Percentiles rank a stretch among this genome's conserved stretches.
phyloP scores from a whole-genome alignment of 2,329 filamentous ascomycete genomes.

The Dactylonectria macrodidyma region DNA sequence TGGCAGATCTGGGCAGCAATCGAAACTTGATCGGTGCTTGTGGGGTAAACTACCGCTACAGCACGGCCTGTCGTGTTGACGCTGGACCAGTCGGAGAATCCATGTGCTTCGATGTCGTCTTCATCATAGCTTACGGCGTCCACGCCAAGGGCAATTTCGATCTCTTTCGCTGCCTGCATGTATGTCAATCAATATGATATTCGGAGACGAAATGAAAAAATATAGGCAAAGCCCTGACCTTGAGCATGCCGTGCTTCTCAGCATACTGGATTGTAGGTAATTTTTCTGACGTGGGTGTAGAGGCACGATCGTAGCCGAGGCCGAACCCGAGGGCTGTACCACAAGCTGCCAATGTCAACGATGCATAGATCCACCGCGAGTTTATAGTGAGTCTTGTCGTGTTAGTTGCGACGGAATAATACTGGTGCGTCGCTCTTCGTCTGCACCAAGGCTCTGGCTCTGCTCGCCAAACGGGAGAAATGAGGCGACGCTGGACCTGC shows the following conservation, averaged over 20 bases:
- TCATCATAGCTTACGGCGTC: constrained; percentile 24
- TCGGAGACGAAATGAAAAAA: neutral
- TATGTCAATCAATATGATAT: neutral
- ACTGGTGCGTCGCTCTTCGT: no score
- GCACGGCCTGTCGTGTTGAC: constrained; percentile 20
- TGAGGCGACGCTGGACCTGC: no score
- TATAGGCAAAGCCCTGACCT: neutral
- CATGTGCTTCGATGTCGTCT: constrained; percentile 25
- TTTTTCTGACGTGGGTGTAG: neutral
- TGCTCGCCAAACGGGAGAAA: no score
- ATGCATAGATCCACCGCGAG: no score
- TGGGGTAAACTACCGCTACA: constrained; percentile 72
- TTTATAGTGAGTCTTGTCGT: no score
- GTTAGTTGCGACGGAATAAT: no score
- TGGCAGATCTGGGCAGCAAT: constrained; percentile 77
- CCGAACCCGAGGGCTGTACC: no score
- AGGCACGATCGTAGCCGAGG: constrained; percentile 1
- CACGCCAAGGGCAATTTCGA: constrained; percentile 8
- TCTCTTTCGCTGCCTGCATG: constrained; percentile 20
- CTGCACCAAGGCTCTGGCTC: no score
- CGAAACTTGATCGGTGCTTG: constrained; percentile 80
- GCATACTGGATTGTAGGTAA: constrained; percentile 4
- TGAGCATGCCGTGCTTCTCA: constrained; percentile 6
- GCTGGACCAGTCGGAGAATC: constrained; percentile 25
- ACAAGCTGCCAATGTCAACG: no score